Conservation (phyloP, 345 rosid genomes). For the Hevea brasiliensis region DNA sequence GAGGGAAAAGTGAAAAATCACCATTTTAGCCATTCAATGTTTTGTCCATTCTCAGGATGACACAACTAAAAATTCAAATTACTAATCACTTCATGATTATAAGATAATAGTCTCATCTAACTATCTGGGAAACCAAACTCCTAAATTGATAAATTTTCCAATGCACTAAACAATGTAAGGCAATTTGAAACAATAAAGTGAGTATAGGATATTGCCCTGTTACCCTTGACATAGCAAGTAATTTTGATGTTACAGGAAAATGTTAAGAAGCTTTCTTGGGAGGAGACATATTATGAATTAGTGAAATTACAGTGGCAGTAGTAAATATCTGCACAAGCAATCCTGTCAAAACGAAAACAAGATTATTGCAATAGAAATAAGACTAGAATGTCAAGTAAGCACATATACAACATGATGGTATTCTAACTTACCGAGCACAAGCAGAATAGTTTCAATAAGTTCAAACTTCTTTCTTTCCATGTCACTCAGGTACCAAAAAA, state of each 20-base stretch:
- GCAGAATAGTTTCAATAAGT: conserved; percentile 34
- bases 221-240: not conserved
- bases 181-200: not conserved
- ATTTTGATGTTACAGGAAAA: not conserved
- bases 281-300: conserved; percentile 71
- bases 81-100: not conserved
- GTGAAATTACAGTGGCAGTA: conserved; percentile 39
- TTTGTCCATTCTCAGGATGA: not conserved
- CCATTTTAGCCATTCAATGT: not conserved
- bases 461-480: conserved; percentile 40
- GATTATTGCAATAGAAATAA: not conserved
- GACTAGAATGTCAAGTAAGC: not conserved
- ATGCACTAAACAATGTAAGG: not conserved
- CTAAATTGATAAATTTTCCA: not conserved
- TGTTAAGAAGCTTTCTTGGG: conserved; percentile 57
- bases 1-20: not conserved
- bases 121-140: too few relatives aligned
- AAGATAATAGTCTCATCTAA: not conserved
- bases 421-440: conserved; percentile 41
- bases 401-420: not conserved
- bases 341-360: conserved; percentile 31
- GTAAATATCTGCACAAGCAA: conserved; percentile 45
- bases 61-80: not conserved
- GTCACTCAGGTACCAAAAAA: conserved; percentile 28
- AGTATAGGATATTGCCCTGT: not conserved